Conservation (phyloP, 2,329 filamentous ascomycete genomes). For the Alternaria sp. region DNA sequence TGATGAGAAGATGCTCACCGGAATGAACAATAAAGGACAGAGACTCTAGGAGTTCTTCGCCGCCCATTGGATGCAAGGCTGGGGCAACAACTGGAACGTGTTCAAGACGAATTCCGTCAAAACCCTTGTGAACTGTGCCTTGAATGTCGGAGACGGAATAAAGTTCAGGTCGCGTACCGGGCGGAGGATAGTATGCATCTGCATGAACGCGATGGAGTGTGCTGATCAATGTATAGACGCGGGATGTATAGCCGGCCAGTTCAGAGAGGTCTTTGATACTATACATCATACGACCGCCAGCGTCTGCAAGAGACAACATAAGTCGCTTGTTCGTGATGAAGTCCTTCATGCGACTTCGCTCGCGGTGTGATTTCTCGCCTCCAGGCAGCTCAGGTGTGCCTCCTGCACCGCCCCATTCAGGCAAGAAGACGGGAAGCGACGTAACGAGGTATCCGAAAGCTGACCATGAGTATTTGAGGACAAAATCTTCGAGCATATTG, state of each 20-base stretch:
- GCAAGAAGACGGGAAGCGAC: constrained; percentile 91
- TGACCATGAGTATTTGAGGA: constrained; percentile 98
- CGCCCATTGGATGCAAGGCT: constrained; percentile 84
- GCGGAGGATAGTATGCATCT: constrained; percentile 79
- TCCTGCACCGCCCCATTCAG: constrained; percentile 88
- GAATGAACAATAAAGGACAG: constrained; percentile 88
- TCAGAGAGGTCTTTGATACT: constrained; percentile 98
- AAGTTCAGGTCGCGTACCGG: constrained; percentile 75
- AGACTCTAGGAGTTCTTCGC: constrained; percentile 89
- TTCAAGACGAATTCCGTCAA: constrained; percentile 92
- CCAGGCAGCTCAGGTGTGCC: constrained; percentile 72
- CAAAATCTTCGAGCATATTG: constrained; percentile 98
- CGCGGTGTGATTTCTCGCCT: constrained; percentile 65
- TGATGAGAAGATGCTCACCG: constrained; percentile 93
- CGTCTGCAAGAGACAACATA: constrained; percentile 96
- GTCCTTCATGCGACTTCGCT: constrained; percentile 92
- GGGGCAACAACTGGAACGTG: constrained; percentile 93
- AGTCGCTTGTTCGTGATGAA: constrained; percentile 99
- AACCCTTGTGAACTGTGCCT: constrained; percentile 92
- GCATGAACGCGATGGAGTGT: constrained; percentile 94
- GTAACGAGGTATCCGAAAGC: constrained; percentile 95
- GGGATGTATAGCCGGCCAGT: constrained; percentile 92
- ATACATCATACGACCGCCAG: constrained; percentile 99
- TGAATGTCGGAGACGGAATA: constrained; percentile 92
- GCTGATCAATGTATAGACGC: constrained; percentile 94